Conservation (phyloP, 1,284 basidiomycete species). For the Pseudozyma thailandica region DNA sequence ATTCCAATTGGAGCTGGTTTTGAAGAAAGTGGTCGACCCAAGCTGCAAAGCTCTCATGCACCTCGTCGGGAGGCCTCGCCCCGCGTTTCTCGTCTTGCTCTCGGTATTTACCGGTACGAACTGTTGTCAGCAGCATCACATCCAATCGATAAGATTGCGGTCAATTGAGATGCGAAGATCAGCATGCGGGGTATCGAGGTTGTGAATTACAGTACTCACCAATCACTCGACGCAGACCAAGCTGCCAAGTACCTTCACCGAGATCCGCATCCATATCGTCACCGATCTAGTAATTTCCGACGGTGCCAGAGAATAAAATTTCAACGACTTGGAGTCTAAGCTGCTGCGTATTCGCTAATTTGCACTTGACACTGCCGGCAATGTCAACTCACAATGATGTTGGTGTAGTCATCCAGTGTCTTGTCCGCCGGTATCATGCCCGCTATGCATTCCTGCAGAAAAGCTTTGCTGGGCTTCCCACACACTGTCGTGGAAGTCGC, state of each 20-base stretch:
- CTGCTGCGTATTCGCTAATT: not conserved
- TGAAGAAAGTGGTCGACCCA: constrained; percentile 41
- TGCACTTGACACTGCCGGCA: not conserved
- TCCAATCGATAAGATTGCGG: not conserved
- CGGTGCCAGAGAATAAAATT: not conserved
- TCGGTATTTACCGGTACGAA: constrained; percentile 43
- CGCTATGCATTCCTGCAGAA: constrained; percentile 39
- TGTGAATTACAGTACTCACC: constrained; percentile 17
- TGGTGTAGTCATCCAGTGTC: constrained; percentile 14
- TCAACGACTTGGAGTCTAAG: not conserved
- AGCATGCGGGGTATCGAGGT: not conserved
- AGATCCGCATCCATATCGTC: constrained; percentile 46
- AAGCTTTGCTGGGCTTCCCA: constrained; percentile 37
- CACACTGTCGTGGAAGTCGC: constrained; percentile 23
- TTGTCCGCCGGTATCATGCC: constrained; percentile 26
- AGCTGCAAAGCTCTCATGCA: constrained; percentile 22
- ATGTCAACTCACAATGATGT: constrained; percentile 39
- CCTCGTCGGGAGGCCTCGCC: constrained; percentile 20
- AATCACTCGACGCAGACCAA: constrained; percentile 37
- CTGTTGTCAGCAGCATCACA: constrained; percentile 4
- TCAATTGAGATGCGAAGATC: not conserved
- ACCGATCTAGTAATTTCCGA: constrained; percentile 27
- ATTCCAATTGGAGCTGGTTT: constrained; percentile 6
- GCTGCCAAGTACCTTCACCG: constrained; percentile 40
- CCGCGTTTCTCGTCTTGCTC: constrained; percentile 29